Conservation (phyloP, 148 eudicot genomes). For the Oxyria digyna region DNA sequence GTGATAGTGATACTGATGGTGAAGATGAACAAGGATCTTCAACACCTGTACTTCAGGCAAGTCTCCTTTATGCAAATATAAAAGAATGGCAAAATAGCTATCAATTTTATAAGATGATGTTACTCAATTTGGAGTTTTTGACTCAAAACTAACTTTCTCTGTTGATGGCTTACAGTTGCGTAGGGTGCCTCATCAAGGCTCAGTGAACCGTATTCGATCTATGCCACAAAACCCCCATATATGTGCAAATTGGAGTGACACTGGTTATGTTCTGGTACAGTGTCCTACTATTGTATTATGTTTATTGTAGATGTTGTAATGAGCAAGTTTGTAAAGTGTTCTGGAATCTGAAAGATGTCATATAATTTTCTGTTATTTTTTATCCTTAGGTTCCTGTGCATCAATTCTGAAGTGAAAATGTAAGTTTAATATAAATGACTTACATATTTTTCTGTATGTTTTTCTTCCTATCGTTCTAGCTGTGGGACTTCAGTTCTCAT, state of each 20-base stretch:
- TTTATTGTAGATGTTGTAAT: not conserved
- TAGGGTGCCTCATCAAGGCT: slow-evolving; percentile 84
- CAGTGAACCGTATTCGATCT: slow-evolving; percentile 74
- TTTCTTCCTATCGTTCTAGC: slow-evolving; percentile 40
- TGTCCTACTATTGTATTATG: not conserved
- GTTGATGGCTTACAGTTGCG: slow-evolving; percentile 44
- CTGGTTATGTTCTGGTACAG: slow-evolving; percentile 67
- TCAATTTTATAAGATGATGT: not conserved
- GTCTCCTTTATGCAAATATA: not conserved
- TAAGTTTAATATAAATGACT: not conserved
- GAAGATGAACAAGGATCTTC: slow-evolving; percentile 29
- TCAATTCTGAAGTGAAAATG: not conserved
- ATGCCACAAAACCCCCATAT: slow-evolving; percentile 89
- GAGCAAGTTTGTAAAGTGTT: not conserved
- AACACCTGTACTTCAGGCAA: slow-evolving; percentile 70
- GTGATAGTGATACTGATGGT: slow-evolving; percentile 57
- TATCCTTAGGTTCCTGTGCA: not conserved
- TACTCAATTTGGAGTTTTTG: not conserved
- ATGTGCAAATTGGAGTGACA: slow-evolving; percentile 89
- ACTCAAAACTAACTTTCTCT: not conserved
- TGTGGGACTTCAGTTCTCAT: slow-evolving; percentile 84
- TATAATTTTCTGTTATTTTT: not conserved
- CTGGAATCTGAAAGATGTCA: not conserved
- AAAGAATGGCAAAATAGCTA: not conserved
- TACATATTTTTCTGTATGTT: not conserved